Percentiles rank a stretch among this genome's conserved stretches.
Evolutionary conservation across 345 rosid genomes (phyloP).

Genomic region (Brassica juncea): DNA sequence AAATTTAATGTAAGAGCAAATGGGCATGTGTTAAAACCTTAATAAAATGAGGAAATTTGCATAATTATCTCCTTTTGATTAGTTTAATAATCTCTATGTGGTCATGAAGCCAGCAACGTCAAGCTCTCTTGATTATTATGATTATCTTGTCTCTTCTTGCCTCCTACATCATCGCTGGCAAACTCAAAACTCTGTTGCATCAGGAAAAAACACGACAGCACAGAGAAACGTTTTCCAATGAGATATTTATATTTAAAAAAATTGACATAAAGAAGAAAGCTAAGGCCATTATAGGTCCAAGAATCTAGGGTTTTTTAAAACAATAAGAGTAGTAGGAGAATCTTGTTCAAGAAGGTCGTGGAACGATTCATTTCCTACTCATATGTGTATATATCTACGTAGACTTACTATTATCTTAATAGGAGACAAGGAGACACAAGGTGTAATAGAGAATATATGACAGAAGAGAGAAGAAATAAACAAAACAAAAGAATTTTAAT

Average conservation of each 20-base stretch:
- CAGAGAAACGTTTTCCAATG: slow-evolving; percentile 27
- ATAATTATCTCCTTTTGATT: slow-evolving; percentile 10
- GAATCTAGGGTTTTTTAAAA: slow-evolving; percentile 34
- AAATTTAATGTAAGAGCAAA: slow-evolving; percentile 2
- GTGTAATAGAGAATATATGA: slow-evolving; percentile 28
- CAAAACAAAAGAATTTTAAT: background rate
- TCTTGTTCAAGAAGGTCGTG: slow-evolving; percentile 32
- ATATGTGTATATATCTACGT: slow-evolving; percentile 22
- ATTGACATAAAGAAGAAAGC: background rate
- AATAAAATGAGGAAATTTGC: slow-evolving; percentile 10
- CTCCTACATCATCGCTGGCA: slow-evolving; percentile 28
- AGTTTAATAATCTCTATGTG: slow-evolving; percentile 22
- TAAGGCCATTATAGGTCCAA: slow-evolving; percentile 28
- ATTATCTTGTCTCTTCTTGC: slow-evolving; percentile 34
- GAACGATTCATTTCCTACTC: slow-evolving; percentile 38
- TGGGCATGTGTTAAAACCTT: slow-evolving; percentile 29
- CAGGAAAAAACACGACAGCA: slow-evolving; percentile 27
- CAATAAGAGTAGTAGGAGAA: slow-evolving; percentile 26
- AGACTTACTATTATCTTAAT: slow-evolving; percentile 8
- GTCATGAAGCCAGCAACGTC: slow-evolving; percentile 37
- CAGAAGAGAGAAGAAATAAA: slow-evolving; percentile 17
- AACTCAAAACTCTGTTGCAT: slow-evolving; percentile 33
- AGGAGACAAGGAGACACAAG: slow-evolving; percentile 37
- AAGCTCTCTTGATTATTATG: slow-evolving; percentile 23
- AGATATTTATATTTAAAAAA: slow-evolving; percentile 10